phyloP scores from a whole-genome alignment of 257 asterid species.

The Solanum virginianum region DNA sequence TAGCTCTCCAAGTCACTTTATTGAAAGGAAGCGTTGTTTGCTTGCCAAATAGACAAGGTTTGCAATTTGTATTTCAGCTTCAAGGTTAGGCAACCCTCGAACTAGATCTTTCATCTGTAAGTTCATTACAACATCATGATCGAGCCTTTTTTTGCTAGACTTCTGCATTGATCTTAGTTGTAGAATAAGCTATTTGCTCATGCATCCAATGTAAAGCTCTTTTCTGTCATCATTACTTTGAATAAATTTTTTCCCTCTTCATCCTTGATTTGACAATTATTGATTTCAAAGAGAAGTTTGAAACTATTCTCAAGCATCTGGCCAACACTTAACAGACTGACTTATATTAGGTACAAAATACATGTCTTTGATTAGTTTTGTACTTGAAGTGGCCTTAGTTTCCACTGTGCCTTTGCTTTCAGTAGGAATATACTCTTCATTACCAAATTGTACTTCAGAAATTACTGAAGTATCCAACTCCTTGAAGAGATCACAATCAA shows the following conservation, averaged over 20 bases:
- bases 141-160: too few species aligned
- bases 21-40: too few species aligned
- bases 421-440: neutral
- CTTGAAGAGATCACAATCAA: too few species aligned
- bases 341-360: neutral
- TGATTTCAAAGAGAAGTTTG: neutral
- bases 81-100: too few species aligned
- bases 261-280: neutral
- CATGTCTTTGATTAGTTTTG: neutral
- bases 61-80: too few species aligned
- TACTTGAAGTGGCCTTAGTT: too few species aligned
- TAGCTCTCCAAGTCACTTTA: too few species aligned
- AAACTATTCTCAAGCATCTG: neutral
- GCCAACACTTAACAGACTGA: neutral
- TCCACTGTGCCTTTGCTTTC: neutral
- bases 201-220: neutral
- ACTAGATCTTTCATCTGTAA: too few species aligned
- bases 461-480: neutral
- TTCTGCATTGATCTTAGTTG: too few species aligned
- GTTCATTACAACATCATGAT: too few species aligned
- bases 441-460: neutral
- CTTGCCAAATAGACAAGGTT: too few species aligned
- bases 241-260: neutral
- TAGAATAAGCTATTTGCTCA: too few species aligned
- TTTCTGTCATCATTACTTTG: neutral